Percentiles rank a stretch among this genome's conserved stretches.
These are phyloP conservation scores for Populus alba DNA, from an alignment of 345 rosid genomes.

Conservation along the genomic window DNA sequence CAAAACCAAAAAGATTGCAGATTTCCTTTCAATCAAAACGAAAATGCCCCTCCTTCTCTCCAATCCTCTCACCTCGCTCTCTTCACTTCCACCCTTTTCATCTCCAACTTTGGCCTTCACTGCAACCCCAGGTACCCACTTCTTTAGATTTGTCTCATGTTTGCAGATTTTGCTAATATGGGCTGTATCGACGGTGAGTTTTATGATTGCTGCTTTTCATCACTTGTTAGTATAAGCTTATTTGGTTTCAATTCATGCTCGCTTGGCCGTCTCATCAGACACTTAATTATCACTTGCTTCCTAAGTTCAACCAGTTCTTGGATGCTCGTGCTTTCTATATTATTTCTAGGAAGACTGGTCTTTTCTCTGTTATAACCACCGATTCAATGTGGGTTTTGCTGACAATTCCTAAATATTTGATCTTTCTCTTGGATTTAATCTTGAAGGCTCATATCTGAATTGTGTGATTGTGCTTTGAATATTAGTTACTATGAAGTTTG, in stretches of 20 bases:
- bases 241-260: background rate
- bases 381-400: background rate
- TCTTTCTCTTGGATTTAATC: background rate
- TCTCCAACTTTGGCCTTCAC: background rate
- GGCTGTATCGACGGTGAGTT: background rate
- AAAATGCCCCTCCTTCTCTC: constrained; percentile 10
- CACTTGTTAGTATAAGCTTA: too few species aligned
- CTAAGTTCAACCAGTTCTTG: background rate
- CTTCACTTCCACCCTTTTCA: background rate
- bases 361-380: background rate
- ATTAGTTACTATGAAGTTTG: background rate
- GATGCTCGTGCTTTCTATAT: background rate
- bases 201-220: background rate
- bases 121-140: constrained; percentile 10
- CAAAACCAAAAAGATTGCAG: too few species aligned
- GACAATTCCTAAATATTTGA: background rate
- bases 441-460: background rate
- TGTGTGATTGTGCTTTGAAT: background rate
- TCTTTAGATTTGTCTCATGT: background rate
- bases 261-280: constrained; percentile 5
- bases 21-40: too few species aligned
- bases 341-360: background rate
- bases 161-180: background rate
- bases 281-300: background rate
- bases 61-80: background rate